Evolutionary conservation across 306 rosid species (phyloP), one percentile per base, ranked within the genome.

Genomic region (Fragaria nilgerrensis): DNA sequence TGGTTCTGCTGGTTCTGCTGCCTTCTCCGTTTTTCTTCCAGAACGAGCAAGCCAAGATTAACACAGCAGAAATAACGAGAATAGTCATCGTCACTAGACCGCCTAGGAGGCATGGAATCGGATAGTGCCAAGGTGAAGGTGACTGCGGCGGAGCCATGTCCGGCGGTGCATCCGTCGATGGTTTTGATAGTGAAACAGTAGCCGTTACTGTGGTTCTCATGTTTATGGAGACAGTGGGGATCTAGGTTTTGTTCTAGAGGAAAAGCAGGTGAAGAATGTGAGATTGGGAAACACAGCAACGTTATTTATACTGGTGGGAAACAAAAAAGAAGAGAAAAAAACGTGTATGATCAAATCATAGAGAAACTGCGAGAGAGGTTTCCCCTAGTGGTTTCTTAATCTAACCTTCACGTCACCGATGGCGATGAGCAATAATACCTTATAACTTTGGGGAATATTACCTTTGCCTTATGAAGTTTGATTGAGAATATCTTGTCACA

Each of bases 1-100:
- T 61, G 22, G 17, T 10, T 39, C 44, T 7, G 0, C 59, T n/a
- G n/a, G n/a, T n/a, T n/a, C n/a, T 37, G 32, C 2, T 75, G 0
- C 64, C 63, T 20, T 87, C 87, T 53, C 88, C 70, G 22, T 49
- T 48, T 4, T 87, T 85, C 47, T 85, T 86, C 97, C 97, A 88
- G 52, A 87, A 89, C 27, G 99, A 92, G 81, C 97, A 92, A 3
- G 91, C 97, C 50, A 95, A 67, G 84, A 95, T 86, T 82, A 92
- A 74, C 0, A 95, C 88, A 11, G 99, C 97, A 20, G 90, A 89
- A 0, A 90, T 91, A 68, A 95, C 85, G 20, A 95, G 82, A 34
- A 96, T 92, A 23, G 92, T 66, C 99, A 92, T 95, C 37, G 97
- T 96, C 0, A 93, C 96, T 0, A 95, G 82, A 7, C 99, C 97